Conservation (phyloP, 2,329 filamentous ascomycete species). For the Claviceps citrina region DNA sequence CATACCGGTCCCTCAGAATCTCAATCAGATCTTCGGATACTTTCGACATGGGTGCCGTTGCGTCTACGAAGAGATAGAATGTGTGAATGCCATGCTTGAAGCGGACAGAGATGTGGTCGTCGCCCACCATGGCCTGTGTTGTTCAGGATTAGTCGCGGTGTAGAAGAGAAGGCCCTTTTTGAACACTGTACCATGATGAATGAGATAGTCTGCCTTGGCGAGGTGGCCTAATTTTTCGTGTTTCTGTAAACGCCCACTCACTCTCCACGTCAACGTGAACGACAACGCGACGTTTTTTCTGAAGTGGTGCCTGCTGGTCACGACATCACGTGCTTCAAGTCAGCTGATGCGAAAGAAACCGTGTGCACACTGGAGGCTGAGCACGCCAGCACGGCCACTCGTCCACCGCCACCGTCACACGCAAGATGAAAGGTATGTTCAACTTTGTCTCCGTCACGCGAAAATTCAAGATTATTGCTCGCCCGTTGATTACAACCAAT, state of each 20-base stretch:
- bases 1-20: slow-evolving; percentile 41
- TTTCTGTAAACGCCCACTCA: neutral
- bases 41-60: slow-evolving; percentile 38
- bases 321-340: slow-evolving; percentile 5
- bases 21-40: slow-evolving; percentile 44
- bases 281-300: no score
- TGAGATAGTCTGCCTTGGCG: no score
- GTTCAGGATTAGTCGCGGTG: neutral
- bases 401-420: no score
- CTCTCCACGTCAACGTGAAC: neutral
- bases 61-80: slow-evolving; percentile 50
- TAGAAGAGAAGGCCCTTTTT: neutral
- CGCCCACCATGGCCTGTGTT: slow-evolving; percentile 16
- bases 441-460: no score
- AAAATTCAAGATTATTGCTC: no score
- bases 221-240: no score
- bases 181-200: neutral
- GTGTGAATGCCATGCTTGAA: slow-evolving; percentile 62
- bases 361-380: no score
- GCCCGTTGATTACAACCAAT: no score
- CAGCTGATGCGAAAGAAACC: no score
- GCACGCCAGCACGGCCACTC: no score
- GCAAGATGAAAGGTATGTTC: no score
- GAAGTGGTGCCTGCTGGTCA: neutral
- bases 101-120: slow-evolving; percentile 47